Base-by-base conservation (phyloP, 768 basidiomycete genomes). In the Vishniacozyma victoriae region DNA sequence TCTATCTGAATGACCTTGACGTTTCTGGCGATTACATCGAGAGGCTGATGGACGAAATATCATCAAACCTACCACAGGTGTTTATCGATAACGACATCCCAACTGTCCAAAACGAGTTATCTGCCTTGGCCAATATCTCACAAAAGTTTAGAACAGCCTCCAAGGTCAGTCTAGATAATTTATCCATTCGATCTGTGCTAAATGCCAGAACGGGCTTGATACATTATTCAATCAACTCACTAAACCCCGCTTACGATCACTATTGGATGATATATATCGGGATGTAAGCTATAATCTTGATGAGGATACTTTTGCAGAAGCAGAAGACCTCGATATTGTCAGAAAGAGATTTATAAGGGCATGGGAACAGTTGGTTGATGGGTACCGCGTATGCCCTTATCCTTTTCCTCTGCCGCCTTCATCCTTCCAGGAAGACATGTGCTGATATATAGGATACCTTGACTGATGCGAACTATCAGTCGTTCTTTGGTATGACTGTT, bases 201-300 rank as follows among this genome's bases (percentile, higher is more conserved):
- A 14, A 1, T n/a, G 35, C 3, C 57, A 91, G 88, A 75, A 79
- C 2, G 88, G 92, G 14, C 75, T 95, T 22, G 95, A 99, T 59
- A 89, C 93, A 60, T 76, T 97, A 29, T 96, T 97, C 76, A 96
- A 91, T 60, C 93, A 97, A 66, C 77, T 96, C 9, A 78, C 92
- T 60, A 80, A 92, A 16, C 92, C 95, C 0, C 83, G 82, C 50
- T 71, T 99, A 40, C 82, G 95, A 20, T 85, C 80, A 27, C 76
- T 97, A 38, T 77, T 96, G 39, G 73, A 81, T 4, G 95, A 97
- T 52, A 80, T 90, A 5, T 95, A 93, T 73, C 90, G 84, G 66
- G 92, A 92, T 55, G 79, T 90, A 5, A 81, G 82, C 4, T 97
- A 99, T 66, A 70, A 86, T 19, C 75, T 97, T 13, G 90, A 95